Evolutionary conservation across 31 red algal species (phyloP), one percentile per base, ranked within the genome.

Genomic region (Endocladia muricata): DNA sequence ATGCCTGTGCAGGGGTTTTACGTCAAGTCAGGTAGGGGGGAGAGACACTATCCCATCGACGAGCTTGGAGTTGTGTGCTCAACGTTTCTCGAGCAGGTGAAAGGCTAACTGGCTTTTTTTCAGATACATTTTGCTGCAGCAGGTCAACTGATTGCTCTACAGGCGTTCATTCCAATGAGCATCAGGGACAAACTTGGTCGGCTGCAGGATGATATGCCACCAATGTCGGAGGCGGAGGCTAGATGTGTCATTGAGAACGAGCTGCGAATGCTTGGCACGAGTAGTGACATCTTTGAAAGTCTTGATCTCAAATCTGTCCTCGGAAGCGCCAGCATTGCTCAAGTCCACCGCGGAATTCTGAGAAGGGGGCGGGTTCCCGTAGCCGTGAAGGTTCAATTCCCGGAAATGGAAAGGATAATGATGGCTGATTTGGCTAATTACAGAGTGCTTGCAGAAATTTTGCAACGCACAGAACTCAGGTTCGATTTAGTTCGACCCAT

Each of bases 331-430:
- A 90, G 86, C 55, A 91, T 96, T 51, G 93, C 93, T n/a, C 85
- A 90, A 49, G 93, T 96, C 4, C 93, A 96, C 58, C 54, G 52
- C n/a, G 93, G 61, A 4, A 51, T 30, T 4, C 63, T 96, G 30
- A 52, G 54, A 6, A 55, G 58, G 8, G 68, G 54, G n/a, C 37
- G 70, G 25, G 30, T 67, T 36, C 44, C 83, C 44, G 91, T 98
- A 4, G 95, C 90, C 19, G 68, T 98, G 56, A 98, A 98, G 61
- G 55, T 94, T 31, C 95, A 98, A 59, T 90, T 81, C 54, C 91
- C 95, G 15, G 61, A 84, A 2, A 81, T 85, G 52, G 91, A 98
- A 69, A 23, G 62, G 11, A 40, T 91, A 19, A 94, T 93, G 86
- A 42, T 83, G 70, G 37, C 75, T 2, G 95, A 98, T 69, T 61